Conservation (phyloP, 2,329 filamentous ascomycete species). For the Chaetothyriales sp. region DNA sequence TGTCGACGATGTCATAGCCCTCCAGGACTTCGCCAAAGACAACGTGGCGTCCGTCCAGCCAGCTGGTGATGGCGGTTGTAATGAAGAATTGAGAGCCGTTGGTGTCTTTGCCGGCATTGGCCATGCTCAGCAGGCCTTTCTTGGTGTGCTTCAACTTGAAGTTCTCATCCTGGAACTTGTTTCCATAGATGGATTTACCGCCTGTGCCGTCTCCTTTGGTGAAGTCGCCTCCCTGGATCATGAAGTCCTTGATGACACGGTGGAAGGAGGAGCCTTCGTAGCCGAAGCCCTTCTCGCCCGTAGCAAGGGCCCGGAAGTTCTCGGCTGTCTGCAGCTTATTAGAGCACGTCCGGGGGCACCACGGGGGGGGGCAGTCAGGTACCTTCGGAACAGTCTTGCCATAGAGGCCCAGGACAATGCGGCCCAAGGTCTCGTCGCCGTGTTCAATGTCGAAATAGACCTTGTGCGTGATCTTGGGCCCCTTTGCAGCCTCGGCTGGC, state of each 20-base stretch:
- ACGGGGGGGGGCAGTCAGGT: slow-evolving; percentile 2
- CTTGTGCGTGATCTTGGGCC: slow-evolving; percentile 87
- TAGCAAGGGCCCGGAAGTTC: slow-evolving; percentile 52
- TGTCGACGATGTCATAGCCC: slow-evolving; percentile 52
- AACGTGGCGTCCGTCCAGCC: slow-evolving; percentile 52
- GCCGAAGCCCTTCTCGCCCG: slow-evolving; percentile 54
- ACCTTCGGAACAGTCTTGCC: slow-evolving; percentile 56
- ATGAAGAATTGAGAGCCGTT: slow-evolving; percentile 54
- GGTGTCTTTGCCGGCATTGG: slow-evolving; percentile 39
- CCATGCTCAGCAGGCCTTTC: slow-evolving; percentile 52
- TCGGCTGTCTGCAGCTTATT: slow-evolving; percentile 41
- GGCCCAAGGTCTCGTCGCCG: slow-evolving; percentile 47
- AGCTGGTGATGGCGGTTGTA: slow-evolving; percentile 47
- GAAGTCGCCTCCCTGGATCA: slow-evolving; percentile 59
- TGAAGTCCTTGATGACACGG: slow-evolving; percentile 57
- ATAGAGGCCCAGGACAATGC: slow-evolving; percentile 52
- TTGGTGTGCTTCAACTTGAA: slow-evolving; percentile 58
- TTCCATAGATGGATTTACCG: slow-evolving; percentile 54
- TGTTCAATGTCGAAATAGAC: slow-evolving; percentile 55
- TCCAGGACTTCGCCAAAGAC: slow-evolving; percentile 58
- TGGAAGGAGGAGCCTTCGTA: slow-evolving; percentile 56
- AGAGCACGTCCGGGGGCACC: neutral
- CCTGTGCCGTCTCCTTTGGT: slow-evolving; percentile 52
- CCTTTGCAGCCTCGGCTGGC: slow-evolving; percentile 60
- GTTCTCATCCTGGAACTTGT: slow-evolving; percentile 56